Base-by-base conservation (phyloP, 768 basidiomycete genomes). In the Tephrocybe rancida region DNA sequence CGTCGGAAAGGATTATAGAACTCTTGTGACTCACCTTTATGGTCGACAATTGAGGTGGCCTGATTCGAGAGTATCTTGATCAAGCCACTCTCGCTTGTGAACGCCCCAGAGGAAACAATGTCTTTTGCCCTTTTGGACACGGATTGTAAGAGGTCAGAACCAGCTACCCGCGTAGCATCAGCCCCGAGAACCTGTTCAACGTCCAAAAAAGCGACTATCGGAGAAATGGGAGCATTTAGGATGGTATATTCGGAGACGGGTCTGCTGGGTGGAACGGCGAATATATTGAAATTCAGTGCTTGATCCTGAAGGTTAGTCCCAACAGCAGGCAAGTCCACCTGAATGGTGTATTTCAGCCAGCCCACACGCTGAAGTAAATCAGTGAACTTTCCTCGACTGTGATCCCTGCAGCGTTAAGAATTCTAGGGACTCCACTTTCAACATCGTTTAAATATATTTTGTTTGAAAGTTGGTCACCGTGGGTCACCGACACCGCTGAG, bases 231-330 rank as follows among this genome's bases (percentile, higher is more conserved):
- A 43, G 45, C 35, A 26, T 54, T 54, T 9, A 24, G 3, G 4
- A 32, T 27, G 29, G 45, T 19, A 26, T 42, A 42, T n/a, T 48
- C 52, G 30, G 52, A 48, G 10, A 19, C 7, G n/a, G 52, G 46
- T 25, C 11, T 19, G 10, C 45, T 39, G 5, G 52, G 30, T 18
- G 27, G 14, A 7, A 54, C 52, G 19, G 37, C 2, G 22, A 42
- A 54, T 4, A 37, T 8, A 13, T 22, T n/a, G 3, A 34, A 22
- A 4, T n/a, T 41, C 16, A 53, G 50, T 3, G 54, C 54, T 42
- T 59, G 58, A 9, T 59, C 58, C 47, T 59, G 58, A 14, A 59
- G 35, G 43, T 59, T 59, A 25, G 58, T 59, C 1, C 58, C 58
- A n/a, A 59, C 58, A 19, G 58, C 50, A 25, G 58, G 58, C 13